Base-by-base conservation (phyloP, 2,329 filamentous ascomycete species). In the Hymenoscyphus salicellus region DNA sequence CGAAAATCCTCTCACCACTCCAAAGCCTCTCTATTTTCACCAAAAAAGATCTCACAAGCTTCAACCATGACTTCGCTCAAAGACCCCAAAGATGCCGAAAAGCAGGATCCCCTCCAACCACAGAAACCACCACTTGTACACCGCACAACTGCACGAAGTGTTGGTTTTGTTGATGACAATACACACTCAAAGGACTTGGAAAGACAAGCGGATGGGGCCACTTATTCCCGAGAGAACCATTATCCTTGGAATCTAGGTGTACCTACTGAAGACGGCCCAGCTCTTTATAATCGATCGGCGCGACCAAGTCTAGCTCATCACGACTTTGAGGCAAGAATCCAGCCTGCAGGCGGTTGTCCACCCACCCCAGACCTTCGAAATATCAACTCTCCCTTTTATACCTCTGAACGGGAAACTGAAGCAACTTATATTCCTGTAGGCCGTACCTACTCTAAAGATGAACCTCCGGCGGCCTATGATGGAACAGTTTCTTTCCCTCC, bases 111-210 rank as follows among this genome's bases (percentile, higher is more conserved):
- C 14, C 11, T 6, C 4, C 16, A 20, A 57, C 56, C 60, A 11
- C 63, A 62, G 23, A 66, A 55, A n/a, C 66, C 66, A 17, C 30
- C 59, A 20, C 32, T 65, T 14, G 49, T 58, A 28, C 65, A 63
- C 26, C 52, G 62, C 17, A 55, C 61, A 38, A 63, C 60, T 41
- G 68, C 59, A 23, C 58, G 66, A 70, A 73, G 58, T 68, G 72
- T 80, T 7, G 85, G 86, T 69, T 84, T 89, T 41, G 86, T 84
- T 43, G 20, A 60, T 14, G 14, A 14, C 8, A 30, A 38, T 14
- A 30, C 23, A 16, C 28, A 10, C 36, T 17, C 55, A 14, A 32
- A 17, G 30, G 46, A 61, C 23, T 52, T 66, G 17, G 58, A 49
- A 38, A 46, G 30, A 17, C 64, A 66, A 55, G 38, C 32, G 3